A percentile compares a stretch with the other conserved stretches of the same genome.
Conservation (phyloP, 768 basidiomycete species). For the Suillus paluster region DNA sequence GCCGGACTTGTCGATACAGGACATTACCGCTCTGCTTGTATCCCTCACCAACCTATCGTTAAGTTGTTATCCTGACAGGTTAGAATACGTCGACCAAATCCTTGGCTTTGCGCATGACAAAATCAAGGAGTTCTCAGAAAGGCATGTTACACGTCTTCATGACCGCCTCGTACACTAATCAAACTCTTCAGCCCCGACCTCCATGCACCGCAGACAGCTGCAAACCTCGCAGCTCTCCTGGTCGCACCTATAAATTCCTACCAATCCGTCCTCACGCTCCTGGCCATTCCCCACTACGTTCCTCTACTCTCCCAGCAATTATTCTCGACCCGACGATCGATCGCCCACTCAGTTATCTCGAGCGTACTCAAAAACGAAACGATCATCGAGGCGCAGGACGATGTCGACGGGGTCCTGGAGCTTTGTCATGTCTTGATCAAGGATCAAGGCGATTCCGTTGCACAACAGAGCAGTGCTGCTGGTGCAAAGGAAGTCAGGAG, state of each 20-base stretch:
- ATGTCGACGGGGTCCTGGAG: slow-evolving; percentile 92
- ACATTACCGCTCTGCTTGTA: slow-evolving; percentile 94
- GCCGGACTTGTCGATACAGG: slow-evolving; percentile 96
- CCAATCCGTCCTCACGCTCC: slow-evolving; percentile 94
- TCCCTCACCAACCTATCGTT: slow-evolving; percentile 94
- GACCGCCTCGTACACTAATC: slow-evolving; percentile 10
- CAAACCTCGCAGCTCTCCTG: slow-evolving; percentile 90
- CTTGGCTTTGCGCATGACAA: slow-evolving; percentile 88
- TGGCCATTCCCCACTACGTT: slow-evolving; percentile 90
- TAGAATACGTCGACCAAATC: slow-evolving; percentile 97
- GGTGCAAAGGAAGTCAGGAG: slow-evolving; percentile 52
- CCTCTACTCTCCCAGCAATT: slow-evolving; percentile 85
- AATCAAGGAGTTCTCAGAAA: slow-evolving; percentile 81
- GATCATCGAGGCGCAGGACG: slow-evolving; percentile 89
- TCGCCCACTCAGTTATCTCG: slow-evolving; percentile 93
- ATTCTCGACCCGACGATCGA: slow-evolving; percentile 87
- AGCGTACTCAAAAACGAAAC: slow-evolving; percentile 98
- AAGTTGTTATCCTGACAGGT: slow-evolving; percentile 95
- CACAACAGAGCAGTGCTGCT: slow-evolving; percentile 29
- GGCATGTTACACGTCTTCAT: slow-evolving; percentile 45
- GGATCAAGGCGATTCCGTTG: slow-evolving; percentile 70
- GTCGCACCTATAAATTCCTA: slow-evolving; percentile 96
- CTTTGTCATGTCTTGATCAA: slow-evolving; percentile 91
- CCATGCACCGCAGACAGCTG: slow-evolving; percentile 83
- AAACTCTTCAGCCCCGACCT: slow-evolving; percentile 71